phyloP scores from a whole-genome alignment of 495 filamentous ascomycete species.

The Ramalina peruviana region DNA sequence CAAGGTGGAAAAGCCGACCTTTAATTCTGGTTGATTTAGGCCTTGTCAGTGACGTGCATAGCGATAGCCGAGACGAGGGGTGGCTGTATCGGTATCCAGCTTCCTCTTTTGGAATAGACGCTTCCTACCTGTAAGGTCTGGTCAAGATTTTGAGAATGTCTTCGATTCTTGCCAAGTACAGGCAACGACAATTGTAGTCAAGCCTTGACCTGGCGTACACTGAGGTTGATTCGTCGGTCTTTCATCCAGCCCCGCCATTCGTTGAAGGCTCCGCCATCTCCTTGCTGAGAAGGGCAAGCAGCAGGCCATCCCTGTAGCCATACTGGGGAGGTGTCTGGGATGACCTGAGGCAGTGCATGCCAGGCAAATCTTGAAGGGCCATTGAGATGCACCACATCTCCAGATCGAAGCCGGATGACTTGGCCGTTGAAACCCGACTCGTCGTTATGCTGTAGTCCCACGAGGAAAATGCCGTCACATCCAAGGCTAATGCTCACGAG shows the following conservation, averaged over 20 bases:
- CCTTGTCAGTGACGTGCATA: too few species aligned
- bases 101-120: neutral
- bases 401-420: slow-evolving; percentile 56
- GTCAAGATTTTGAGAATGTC: neutral
- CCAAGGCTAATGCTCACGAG: slow-evolving; percentile 77
- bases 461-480: slow-evolving; percentile 75
- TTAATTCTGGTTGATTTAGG: too few species aligned
- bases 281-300: slow-evolving; percentile 10
- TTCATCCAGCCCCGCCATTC: slow-evolving; percentile 75
- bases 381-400: slow-evolving; percentile 74
- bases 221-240: slow-evolving; percentile 75
- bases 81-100: neutral
- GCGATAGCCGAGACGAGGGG: too few species aligned
- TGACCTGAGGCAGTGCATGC: slow-evolving; percentile 81
- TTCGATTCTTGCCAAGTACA: slow-evolving; percentile 3
- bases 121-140: neutral
- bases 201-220: slow-evolving; percentile 80
- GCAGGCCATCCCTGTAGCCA: slow-evolving; percentile 68
- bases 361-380: slow-evolving; percentile 70
- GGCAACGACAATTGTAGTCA: slow-evolving; percentile 9
- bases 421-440: slow-evolving; percentile 26
- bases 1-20: too few species aligned
- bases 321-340: slow-evolving; percentile 61
- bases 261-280: slow-evolving; percentile 28
- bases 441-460: slow-evolving; percentile 34